These are phyloP conservation scores for Coprinopsis sp. DNA, from an alignment of 768 basidiomycete genomes.

Conservation along the genomic window DNA sequence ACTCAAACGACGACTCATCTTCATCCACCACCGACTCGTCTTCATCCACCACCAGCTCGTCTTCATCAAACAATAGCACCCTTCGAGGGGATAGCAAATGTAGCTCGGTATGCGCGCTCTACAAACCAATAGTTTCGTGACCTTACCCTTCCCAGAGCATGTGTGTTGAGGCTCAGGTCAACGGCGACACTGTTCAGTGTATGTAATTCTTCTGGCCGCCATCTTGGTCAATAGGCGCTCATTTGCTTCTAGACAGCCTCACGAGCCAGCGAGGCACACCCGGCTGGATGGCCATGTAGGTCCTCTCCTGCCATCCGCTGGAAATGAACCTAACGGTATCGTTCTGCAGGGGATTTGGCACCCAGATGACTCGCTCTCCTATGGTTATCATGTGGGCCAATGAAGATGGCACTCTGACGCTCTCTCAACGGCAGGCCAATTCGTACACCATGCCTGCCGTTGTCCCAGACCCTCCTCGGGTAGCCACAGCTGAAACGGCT, in stretches of 20 bases:
- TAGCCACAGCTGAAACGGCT: constrained; percentile 36
- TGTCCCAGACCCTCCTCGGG: constrained; percentile 45
- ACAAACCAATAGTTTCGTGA: not conserved
- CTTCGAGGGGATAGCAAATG: constrained; percentile 1
- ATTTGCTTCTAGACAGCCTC: constrained; percentile 1
- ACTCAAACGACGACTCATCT: too few species aligned
- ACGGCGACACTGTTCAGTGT: constrained; percentile 43
- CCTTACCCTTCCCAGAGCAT: constrained; percentile 29
- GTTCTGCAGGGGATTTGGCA: constrained; percentile 51
- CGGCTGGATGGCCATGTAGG: constrained; percentile 64
- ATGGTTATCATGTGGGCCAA: constrained; percentile 80
- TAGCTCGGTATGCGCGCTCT: not conserved
- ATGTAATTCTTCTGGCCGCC: not conserved
- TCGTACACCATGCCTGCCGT: constrained; percentile 53
- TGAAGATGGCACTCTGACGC: constrained; percentile 51
- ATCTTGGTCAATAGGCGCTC: constrained; percentile 1
- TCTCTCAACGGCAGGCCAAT: constrained; percentile 60
- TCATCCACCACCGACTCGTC: too few species aligned
- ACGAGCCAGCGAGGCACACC: constrained; percentile 15
- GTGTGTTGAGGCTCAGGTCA: constrained; percentile 45
- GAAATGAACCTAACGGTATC: not conserved
- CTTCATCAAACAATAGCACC: not conserved
- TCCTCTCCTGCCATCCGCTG: constrained; percentile 1
- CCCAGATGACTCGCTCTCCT: constrained; percentile 46
- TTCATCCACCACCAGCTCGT: not conserved